Conservation (phyloP, 2,329 filamentous ascomycete species). For the Lasiodiplodia gonubiensis region DNA sequence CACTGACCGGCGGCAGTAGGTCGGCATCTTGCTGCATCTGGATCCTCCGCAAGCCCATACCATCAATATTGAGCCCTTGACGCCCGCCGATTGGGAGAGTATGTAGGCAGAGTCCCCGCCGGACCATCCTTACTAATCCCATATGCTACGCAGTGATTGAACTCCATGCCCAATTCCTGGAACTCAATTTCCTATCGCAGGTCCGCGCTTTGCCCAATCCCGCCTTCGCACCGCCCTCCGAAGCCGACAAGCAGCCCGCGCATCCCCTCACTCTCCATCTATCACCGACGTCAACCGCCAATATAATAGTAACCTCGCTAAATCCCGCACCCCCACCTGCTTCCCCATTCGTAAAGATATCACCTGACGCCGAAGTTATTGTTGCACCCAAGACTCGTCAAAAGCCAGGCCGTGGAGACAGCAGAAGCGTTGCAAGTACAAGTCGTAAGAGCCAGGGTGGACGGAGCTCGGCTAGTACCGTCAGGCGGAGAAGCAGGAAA, state of each 20-base stretch:
- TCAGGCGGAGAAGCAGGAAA: conserved; percentile 61
- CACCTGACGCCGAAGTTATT: conserved; percentile 93
- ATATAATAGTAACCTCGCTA: conserved; percentile 84
- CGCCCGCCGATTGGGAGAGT: conserved; percentile 95
- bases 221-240: conserved; percentile 58
- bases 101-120: conserved; percentile 37
- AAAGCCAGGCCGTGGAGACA: conserved; percentile 67
- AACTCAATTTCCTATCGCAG: conserved; percentile 90
- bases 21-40: conserved; percentile 73
- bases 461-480: conserved; percentile 75
- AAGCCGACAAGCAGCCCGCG: conserved; percentile 59
- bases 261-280: conserved; percentile 91
- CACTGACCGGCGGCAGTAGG: conserved; percentile 44
- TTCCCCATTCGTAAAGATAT: conserved; percentile 86
- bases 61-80: conserved; percentile 94
- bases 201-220: conserved; percentile 94
- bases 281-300: conserved; percentile 93
- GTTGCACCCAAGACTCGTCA: conserved; percentile 90
- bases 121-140: not conserved
- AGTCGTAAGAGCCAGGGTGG: conserved; percentile 74
- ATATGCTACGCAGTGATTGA: conserved; percentile 72
- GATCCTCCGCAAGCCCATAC: conserved; percentile 92
- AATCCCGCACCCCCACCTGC: conserved; percentile 72
- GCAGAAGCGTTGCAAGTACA: conserved; percentile 77
- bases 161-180: conserved; percentile 91